Evolutionary conservation across 1,139 yeast species (phyloP), one percentile per base, ranked within the genome.

Genomic region (Saccharomyces hybrid): DNA sequence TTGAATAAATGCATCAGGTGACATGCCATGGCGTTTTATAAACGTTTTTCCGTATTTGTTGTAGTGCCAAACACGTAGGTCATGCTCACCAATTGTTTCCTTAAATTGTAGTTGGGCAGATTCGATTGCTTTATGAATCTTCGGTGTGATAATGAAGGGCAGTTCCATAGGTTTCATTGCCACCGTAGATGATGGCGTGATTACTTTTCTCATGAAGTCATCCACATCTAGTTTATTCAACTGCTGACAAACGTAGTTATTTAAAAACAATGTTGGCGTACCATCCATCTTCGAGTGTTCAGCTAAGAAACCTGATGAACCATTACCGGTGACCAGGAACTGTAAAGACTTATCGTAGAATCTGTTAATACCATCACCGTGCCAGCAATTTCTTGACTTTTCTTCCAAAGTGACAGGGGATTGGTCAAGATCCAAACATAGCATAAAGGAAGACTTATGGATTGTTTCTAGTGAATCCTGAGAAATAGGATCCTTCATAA

Each of bases 231-330:
- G 62, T 64, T 82, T 78, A 60, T 71, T 59, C 58, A 88, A 74
- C 63, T 82, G 80, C 53, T 78, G 78, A 61, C 83, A 77, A 51
- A 91, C 78, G 67, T 78, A 84, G 73, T 89, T 91, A 73, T 91
- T 91, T 74, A 93, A 75, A 65, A 91, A 84, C 64, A 88, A 84
- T 42, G 96, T 93, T 65, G 97, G 96, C 23, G 97, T 89, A 59
- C 98, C 99, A 72, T 93, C 99, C 98, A 93, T 93, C 78, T 82
- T 87, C 34, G 97, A 89, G 75, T 93, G 99, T 74, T 93, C 99
- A 58, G 96, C 98, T 68, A 90, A 75, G 76, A 90, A 91, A 1
- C 97, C 98, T 23, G 96, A 88, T 62, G 83, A 78, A 59, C 96
- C 96, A 70, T 89, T 90, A 60, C 83, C 85, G 59, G 87, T 76